Evolutionary conservation across 1,284 basidiomycete species (phyloP).

Genomic region (Moniliophthora roreri): DNA sequence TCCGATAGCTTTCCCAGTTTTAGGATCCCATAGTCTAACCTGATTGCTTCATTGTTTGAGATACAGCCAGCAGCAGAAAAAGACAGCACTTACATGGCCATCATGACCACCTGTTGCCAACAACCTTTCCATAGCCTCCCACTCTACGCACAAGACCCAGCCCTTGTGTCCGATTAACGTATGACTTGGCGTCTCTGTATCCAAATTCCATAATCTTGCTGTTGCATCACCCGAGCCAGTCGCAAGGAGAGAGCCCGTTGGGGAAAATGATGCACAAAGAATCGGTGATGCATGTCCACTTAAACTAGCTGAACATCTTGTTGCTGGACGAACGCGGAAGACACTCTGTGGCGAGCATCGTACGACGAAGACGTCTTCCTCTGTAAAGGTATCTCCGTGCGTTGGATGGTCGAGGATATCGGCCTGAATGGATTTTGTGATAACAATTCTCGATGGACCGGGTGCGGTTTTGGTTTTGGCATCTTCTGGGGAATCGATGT

Average conservation of each 20-base stretch:
- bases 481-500: conserved; percentile 69
- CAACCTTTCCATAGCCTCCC: conserved; percentile 90
- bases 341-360: conserved; percentile 95
- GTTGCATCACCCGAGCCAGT: conserved; percentile 96
- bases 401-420: conserved; percentile 78
- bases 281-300: conserved; percentile 94
- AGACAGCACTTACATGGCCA: conserved; percentile 65
- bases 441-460: conserved; percentile 75
- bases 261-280: conserved; percentile 93
- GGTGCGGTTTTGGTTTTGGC: conserved; percentile 40
- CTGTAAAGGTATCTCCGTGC: conserved; percentile 58
- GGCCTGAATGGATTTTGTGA: conserved; percentile 75
- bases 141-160: conserved; percentile 97
- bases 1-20: conserved; percentile 82
- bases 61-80: background rate
- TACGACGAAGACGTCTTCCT: conserved; percentile 86
- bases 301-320: conserved; percentile 89
- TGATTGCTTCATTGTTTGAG: conserved; percentile 23
- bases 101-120: conserved; percentile 92
- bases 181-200: conserved; percentile 91
- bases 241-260: conserved; percentile 87
- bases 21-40: conserved; percentile 89
- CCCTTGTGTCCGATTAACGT: conserved; percentile 88
- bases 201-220: conserved; percentile 92
- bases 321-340: conserved; percentile 92